A percentile compares a stretch with the other conserved stretches of the same genome.
These are phyloP conservation scores for Macadamia integrifolia DNA, from an alignment of 164 flowering plant genomes.

Conservation along the genomic window DNA sequence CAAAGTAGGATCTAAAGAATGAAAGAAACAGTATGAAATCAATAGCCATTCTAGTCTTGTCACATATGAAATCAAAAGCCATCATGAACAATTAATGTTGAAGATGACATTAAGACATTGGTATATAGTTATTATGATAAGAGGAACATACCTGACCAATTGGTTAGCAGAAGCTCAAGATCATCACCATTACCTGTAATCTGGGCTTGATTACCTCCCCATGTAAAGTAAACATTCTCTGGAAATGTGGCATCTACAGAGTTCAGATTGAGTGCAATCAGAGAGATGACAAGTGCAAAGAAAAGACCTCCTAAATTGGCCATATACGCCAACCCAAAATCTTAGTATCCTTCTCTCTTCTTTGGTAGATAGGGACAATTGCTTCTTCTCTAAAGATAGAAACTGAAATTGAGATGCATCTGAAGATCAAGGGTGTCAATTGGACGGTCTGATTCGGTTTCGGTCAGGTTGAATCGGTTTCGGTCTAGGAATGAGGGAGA, in stretches of 20 bases:
- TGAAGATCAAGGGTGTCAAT: too few relatives aligned
- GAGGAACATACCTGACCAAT: slow-evolving; percentile 33
- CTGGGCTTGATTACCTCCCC: slow-evolving; percentile 40
- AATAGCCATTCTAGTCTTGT: too few relatives aligned
- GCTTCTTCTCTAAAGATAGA: too few relatives aligned
- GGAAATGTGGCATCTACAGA: slow-evolving; percentile 31
- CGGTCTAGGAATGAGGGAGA: too few relatives aligned
- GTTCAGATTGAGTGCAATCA: slow-evolving; percentile 16
- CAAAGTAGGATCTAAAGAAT: too few relatives aligned
- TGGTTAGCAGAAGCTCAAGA: slow-evolving; percentile 47
- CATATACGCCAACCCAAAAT: slow-evolving; percentile 12
- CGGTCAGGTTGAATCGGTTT: too few relatives aligned
- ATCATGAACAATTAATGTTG: background rate
- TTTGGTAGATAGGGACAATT: too few relatives aligned
- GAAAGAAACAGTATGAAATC: too few relatives aligned
- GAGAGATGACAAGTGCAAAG: slow-evolving; percentile 20
- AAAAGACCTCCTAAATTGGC: slow-evolving; percentile 16
- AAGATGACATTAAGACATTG: background rate
- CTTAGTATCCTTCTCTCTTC: background rate
- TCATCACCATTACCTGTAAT: slow-evolving; percentile 36
- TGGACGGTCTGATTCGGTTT: too few relatives aligned
- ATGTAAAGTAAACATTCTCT: slow-evolving; percentile 30
- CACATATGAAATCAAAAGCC: too few relatives aligned
- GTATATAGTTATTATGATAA: background rate
- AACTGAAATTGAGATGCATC: too few relatives aligned